phyloP scores from a whole-genome alignment of 352 stramenopile species.

The Plasmopara halstedii region DNA sequence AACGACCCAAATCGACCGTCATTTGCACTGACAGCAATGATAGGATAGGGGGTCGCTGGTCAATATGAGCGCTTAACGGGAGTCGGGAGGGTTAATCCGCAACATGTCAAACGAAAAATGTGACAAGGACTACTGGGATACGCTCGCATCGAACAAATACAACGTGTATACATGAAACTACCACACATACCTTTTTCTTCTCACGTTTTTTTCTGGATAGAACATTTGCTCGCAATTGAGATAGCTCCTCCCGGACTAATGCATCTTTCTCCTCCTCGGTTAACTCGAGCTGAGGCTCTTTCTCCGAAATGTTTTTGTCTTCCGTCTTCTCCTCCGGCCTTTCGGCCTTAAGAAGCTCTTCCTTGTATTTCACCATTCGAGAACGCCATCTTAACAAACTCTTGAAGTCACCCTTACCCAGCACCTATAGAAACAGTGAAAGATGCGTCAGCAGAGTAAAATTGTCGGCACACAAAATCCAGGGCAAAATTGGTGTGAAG shows the following conservation, averaged over 20 bases:
- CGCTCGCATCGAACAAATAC: slow-evolving; percentile 34
- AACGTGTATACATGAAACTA: slow-evolving; percentile 15
- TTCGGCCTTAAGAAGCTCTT: slow-evolving; percentile 67
- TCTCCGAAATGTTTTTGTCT: slow-evolving; percentile 23
- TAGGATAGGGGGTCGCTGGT: slow-evolving; percentile 47
- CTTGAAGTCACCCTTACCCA: slow-evolving; percentile 98
- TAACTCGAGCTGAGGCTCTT: slow-evolving; percentile 43
- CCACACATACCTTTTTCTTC: slow-evolving; percentile 80
- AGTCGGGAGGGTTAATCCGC: slow-evolving; percentile 88
- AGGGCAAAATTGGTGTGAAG: slow-evolving; percentile 4
- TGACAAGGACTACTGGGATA: slow-evolving; percentile 88
- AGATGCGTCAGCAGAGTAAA: background rate
- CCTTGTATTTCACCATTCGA: slow-evolving; percentile 88
- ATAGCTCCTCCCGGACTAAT: slow-evolving; percentile 76
- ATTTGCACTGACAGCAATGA: slow-evolving; percentile 37
- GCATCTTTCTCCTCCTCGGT: slow-evolving; percentile 79
- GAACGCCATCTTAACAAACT: slow-evolving; percentile 94
- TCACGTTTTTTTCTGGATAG: slow-evolving; percentile 85
- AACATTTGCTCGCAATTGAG: slow-evolving; percentile 65
- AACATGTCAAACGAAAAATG: slow-evolving; percentile 70
- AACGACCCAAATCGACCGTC: slow-evolving; percentile 73
- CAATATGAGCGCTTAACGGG: slow-evolving; percentile 83
- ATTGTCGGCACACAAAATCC: background rate
- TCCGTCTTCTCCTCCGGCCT: slow-evolving; percentile 35
- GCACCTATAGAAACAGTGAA: slow-evolving; percentile 49